Conservation (phyloP, 768 basidiomycete species). For the Sporobolomyces roseus region DNA sequence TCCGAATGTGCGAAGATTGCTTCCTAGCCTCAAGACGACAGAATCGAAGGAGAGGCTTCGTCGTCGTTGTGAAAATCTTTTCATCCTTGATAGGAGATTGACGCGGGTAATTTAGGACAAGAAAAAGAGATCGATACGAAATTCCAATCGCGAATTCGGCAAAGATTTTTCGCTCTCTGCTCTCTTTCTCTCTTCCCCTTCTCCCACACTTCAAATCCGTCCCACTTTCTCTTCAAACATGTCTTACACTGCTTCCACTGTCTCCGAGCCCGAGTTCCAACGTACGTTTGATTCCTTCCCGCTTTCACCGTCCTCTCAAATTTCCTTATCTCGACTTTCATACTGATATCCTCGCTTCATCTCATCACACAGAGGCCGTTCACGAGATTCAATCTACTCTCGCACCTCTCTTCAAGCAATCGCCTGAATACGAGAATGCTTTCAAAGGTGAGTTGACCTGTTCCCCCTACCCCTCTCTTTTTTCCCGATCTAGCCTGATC, state of each 20-base stretch:
- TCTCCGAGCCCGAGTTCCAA: constrained; percentile 65
- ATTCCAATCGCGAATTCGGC: too few relatives aligned
- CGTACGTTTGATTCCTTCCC: constrained; percentile 47
- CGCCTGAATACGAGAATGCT: constrained; percentile 66
- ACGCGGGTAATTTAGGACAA: too few relatives aligned
- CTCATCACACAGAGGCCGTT: constrained; percentile 54
- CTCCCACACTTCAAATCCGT: background rate
- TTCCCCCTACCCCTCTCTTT: background rate
- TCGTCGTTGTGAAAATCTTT: too few relatives aligned
- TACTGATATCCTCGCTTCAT: background rate
- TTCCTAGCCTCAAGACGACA: too few relatives aligned
- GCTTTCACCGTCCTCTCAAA: constrained; percentile 46
- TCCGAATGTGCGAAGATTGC: too few relatives aligned
- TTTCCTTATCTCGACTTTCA: background rate
- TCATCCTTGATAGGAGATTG: too few relatives aligned
- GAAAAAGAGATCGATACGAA: too few relatives aligned
- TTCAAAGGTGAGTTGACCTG: constrained; percentile 55
- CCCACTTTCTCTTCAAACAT: background rate
- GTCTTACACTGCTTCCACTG: constrained; percentile 31
- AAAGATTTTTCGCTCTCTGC: background rate
- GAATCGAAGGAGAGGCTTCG: too few relatives aligned
- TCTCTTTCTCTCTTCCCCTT: background rate
- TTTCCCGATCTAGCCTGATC: background rate
- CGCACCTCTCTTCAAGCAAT: constrained; percentile 61
- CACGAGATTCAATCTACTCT: constrained; percentile 64